A percentile compares a stretch with the other conserved stretches of the same genome.
phyloP scores from a whole-genome alignment of 345 rosid genomes.

The Melaleuca alternifolia region DNA sequence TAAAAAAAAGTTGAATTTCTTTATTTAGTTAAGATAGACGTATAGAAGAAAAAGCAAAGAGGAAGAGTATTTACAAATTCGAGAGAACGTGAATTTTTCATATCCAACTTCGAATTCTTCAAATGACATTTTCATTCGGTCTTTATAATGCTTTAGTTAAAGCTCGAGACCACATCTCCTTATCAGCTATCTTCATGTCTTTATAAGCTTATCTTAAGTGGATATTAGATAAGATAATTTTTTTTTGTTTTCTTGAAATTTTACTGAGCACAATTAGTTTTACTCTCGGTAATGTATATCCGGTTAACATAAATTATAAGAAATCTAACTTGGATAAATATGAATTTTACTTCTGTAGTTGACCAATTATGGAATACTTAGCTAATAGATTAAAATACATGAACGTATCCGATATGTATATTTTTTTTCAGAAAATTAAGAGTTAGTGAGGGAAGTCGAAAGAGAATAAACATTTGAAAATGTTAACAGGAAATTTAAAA shows the following conservation, averaged over 20 bases:
- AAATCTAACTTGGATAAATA: background rate
- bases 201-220: background rate
- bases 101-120: background rate
- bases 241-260: background rate
- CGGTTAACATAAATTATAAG: background rate
- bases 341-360: background rate
- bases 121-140: background rate
- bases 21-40: background rate
- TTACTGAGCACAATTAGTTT: background rate
- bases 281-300: background rate
- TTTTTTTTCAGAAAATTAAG: background rate
- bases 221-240: background rate
- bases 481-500: background rate
- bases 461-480: background rate
- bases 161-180: background rate
- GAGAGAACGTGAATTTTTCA: background rate
- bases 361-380: background rate
- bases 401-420: background rate
- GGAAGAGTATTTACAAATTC: background rate
- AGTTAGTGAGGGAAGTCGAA: background rate
- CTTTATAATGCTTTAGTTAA: background rate
- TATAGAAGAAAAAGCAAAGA: background rate
- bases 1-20: background rate
- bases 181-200: background rate
- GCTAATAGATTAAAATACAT: background rate